Conservation (phyloP, 2,329 filamentous ascomycete genomes). For the Pseudocercospora eumusae region DNA sequence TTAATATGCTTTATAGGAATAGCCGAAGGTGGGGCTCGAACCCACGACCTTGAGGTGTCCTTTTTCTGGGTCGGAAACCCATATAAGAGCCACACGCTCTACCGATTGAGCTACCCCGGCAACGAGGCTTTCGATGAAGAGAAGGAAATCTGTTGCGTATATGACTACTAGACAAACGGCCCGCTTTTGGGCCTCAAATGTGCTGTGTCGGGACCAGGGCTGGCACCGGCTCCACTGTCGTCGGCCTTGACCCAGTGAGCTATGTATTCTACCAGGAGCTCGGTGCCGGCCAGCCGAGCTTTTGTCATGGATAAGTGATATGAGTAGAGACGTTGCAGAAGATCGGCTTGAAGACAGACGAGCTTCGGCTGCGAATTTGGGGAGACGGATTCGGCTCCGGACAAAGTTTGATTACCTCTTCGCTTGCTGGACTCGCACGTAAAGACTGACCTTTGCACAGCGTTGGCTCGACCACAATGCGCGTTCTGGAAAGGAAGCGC, state of each 20-base stretch:
- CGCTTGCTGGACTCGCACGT: too few relatives aligned
- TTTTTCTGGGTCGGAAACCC: not conserved
- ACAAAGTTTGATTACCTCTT: not conserved
- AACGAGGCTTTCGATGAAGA: slow-evolving; percentile 1
- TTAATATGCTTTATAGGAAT: slow-evolving; percentile 24
- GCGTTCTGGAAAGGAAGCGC: not conserved
- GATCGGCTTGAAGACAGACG: not conserved
- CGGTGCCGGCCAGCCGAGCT: not conserved
- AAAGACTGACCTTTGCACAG: not conserved
- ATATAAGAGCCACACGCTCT: slow-evolving; percentile 56
- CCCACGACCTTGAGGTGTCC: slow-evolving; percentile 28
- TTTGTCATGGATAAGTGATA: not conserved
- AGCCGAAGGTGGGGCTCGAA: slow-evolving; percentile 34
- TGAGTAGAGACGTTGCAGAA: not conserved
- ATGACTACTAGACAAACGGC: not conserved
- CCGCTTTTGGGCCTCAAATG: not conserved
- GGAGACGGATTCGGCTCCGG: not conserved
- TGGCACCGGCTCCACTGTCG: not conserved
- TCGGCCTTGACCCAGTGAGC: not conserved
- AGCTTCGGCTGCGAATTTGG: not conserved
- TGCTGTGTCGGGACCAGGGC: not conserved
- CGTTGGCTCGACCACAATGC: not conserved
- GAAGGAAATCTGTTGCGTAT: not conserved
- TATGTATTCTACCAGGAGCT: too few relatives aligned
- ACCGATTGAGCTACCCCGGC: slow-evolving; percentile 56